A percentile compares a stretch with the other conserved stretches of the same genome.
These are phyloP conservation scores for Russula sp. DNA, from an alignment of 768 basidiomycete genomes.

Conservation along the genomic window DNA sequence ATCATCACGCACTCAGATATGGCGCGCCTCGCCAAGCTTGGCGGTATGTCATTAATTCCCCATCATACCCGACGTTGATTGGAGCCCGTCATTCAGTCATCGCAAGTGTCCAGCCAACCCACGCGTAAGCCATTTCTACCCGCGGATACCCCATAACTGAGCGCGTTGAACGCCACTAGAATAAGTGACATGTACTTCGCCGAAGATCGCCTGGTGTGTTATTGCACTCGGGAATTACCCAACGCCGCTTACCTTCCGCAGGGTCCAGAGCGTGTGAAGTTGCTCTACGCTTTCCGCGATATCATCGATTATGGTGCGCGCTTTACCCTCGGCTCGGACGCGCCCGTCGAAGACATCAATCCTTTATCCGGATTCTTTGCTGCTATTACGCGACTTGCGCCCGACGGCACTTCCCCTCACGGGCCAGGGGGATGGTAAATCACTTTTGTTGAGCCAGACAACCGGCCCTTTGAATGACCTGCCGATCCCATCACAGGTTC, in stretches of 20 bases:
- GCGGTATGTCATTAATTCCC: conserved; percentile 42
- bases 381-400: conserved; percentile 69
- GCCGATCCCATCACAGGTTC: conserved; percentile 46
- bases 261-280: conserved; percentile 80
- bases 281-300: conserved; percentile 81
- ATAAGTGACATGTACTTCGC: conserved; percentile 90
- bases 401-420: conserved; percentile 69
- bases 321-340: conserved; percentile 81
- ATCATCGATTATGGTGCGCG: conserved; percentile 55
- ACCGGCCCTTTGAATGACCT: not conserved
- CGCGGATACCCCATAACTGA: conserved; percentile 1
- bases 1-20: conserved; percentile 75
- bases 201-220: conserved; percentile 63
- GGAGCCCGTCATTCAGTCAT: conserved; percentile 48
- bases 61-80: not conserved
- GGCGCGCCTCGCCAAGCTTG: conserved; percentile 65
- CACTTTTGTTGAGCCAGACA: not conserved
- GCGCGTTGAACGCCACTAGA: conserved; percentile 30
- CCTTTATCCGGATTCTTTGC: conserved; percentile 83
- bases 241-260: conserved; percentile 24
- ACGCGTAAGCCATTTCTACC: conserved; percentile 49
- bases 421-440: conserved; percentile 77
- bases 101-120: conserved; percentile 85
- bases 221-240: not conserved
- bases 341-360: conserved; percentile 82